phyloP scores from a whole-genome alignment of 148 eudicot genomes.

The Chenopodium album region DNA sequence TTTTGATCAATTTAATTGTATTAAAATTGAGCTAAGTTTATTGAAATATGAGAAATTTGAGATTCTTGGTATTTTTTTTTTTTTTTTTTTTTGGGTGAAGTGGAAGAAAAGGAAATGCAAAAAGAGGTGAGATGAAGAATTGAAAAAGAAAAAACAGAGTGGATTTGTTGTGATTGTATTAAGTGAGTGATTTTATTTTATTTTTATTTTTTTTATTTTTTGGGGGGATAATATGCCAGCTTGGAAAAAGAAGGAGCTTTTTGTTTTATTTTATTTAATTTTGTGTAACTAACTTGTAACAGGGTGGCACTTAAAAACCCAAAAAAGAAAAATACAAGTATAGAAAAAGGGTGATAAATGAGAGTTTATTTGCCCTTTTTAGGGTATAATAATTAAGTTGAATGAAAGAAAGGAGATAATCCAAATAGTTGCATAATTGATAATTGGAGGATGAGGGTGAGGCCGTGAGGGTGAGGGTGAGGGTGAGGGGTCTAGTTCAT shows the following conservation, averaged over 20 bases:
- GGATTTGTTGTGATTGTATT: conserved; percentile 13
- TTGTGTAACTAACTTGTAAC: conserved; percentile 11
- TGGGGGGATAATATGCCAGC: conserved; percentile 10
- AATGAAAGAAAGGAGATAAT: not conserved
- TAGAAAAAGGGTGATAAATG: not conserved
- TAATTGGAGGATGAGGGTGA: no score
- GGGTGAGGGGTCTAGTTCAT: not conserved
- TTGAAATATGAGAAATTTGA: not conserved
- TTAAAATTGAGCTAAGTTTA: not conserved
- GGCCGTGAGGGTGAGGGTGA: not conserved
- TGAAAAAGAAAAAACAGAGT: conserved; percentile 10
- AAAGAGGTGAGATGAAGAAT: not conserved
- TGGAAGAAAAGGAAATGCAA: conserved; percentile 18
- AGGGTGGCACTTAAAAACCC: conserved; percentile 11
- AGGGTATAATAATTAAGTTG: not conserved
- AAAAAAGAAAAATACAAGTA: not conserved
- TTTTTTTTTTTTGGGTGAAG: conserved; percentile 5
- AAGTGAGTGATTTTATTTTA: not conserved
- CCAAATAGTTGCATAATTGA: not conserved
- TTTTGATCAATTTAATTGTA: not conserved
- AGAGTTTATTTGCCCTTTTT: no score
- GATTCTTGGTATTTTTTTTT: not conserved
- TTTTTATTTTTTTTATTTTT: not conserved
- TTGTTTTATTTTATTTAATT: not conserved
- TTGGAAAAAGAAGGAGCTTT: conserved; percentile 1